These are phyloP conservation scores for Parmelia sp. DNA, from an alignment of 495 filamentous ascomycete genomes.

Conservation along the genomic window DNA sequence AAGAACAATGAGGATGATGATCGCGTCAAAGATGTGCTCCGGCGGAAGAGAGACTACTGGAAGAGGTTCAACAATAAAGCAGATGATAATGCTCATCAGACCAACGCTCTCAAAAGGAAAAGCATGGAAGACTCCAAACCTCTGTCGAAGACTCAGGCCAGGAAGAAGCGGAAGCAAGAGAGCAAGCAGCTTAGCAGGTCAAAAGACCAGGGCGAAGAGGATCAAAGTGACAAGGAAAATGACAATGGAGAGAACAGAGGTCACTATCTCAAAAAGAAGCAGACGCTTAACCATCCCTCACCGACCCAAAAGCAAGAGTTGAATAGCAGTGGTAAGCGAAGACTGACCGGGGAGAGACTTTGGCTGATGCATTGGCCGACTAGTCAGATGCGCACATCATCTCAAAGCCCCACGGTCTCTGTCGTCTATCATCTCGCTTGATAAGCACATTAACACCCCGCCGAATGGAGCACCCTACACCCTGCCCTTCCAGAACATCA, in stretches of 20 bases:
- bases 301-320: conserved; percentile 1
- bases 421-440: conserved; percentile 39
- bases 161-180: conserved; percentile 32
- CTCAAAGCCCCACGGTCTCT: conserved; percentile 31
- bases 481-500: conserved; percentile 67
- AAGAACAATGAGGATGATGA: conserved; percentile 41
- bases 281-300: background rate
- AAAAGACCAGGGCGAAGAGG: conserved; percentile 17
- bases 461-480: conserved; percentile 40
- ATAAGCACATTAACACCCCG: conserved; percentile 38
- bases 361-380: conserved; percentile 24
- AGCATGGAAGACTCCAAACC: conserved; percentile 28
- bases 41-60: conserved; percentile 57
- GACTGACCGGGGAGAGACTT: background rate
- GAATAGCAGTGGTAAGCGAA: conserved; percentile 12
- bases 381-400: conserved; percentile 33
- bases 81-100: conserved; percentile 32
- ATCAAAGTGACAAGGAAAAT: conserved; percentile 32
- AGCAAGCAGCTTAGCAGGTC: conserved; percentile 30
- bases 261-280: conserved; percentile 4
- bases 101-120: conserved; percentile 29
- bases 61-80: conserved; percentile 45
- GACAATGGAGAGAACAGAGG: background rate
- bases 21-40: conserved; percentile 54
- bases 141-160: conserved; percentile 29